Percentiles rank a stretch among this genome's conserved stretches.
These are phyloP conservation scores for Clitopilus passeckerianus DNA, from an alignment of 768 basidiomycete species.

Conservation along the genomic window DNA sequence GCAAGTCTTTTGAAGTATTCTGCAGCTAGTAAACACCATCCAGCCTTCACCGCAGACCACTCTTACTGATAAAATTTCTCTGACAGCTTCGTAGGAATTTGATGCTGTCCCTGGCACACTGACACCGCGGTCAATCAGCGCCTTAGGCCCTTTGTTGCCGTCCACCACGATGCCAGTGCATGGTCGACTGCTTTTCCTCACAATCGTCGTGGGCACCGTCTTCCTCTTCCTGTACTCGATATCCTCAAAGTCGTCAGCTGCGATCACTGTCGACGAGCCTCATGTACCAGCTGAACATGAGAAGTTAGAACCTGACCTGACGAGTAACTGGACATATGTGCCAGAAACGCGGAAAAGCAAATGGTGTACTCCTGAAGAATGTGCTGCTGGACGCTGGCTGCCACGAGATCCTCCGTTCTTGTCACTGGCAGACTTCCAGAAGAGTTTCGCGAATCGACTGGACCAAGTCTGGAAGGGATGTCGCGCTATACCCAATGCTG, in stretches of 20 bases:
- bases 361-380: constrained; percentile 18
- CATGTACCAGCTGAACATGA: background rate
- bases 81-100: background rate
- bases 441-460: constrained; percentile 16
- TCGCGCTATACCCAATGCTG: constrained; percentile 10
- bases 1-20: background rate
- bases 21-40: background rate
- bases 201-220: background rate
- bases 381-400: constrained; percentile 18
- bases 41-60: background rate
- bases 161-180: background rate
- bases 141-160: background rate
- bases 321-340: background rate
- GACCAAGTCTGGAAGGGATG: constrained; percentile 23
- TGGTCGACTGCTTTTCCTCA: background rate
- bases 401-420: constrained; percentile 18
- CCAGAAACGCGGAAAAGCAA: constrained; percentile 5
- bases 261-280: background rate
- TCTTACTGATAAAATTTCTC: background rate
- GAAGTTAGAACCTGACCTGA: background rate
- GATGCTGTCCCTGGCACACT: background rate
- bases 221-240: background rate
- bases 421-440: constrained; percentile 15
- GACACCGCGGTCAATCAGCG: background rate
- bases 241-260: background rate